These are phyloP conservation scores for Nitzschia sp. DNA, from an alignment of 108 stramenopile species.

Conservation along the genomic window DNA sequence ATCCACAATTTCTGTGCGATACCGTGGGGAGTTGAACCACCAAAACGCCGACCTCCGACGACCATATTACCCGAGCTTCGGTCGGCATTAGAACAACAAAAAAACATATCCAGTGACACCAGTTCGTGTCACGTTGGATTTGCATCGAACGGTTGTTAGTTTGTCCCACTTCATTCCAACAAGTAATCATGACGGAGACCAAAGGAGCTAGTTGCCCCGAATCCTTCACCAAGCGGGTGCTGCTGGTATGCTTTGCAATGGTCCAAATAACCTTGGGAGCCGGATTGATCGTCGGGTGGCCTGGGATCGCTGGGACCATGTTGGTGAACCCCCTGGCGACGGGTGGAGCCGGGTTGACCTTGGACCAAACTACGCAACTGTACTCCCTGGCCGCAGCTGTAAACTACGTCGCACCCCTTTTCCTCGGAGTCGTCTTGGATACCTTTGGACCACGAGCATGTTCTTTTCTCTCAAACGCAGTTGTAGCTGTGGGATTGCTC, in stretches of 20 bases:
- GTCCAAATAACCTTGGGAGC: slow-evolving; percentile 32
- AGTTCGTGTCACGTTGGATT: too few species aligned
- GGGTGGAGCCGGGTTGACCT: slow-evolving; percentile 38
- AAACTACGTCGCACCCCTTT: slow-evolving; percentile 30
- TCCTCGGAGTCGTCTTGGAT: slow-evolving; percentile 37
- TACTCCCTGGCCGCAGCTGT: slow-evolving; percentile 30
- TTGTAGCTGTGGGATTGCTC: slow-evolving; percentile 29
- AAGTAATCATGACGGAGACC: slow-evolving; percentile 10
- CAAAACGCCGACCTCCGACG: too few species aligned
- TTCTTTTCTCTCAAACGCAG: slow-evolving; percentile 30
- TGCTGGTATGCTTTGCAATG: slow-evolving; percentile 36
- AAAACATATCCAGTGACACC: too few species aligned
- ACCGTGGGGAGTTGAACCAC: too few species aligned
- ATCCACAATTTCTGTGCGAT: too few species aligned
- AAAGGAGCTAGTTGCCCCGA: slow-evolving; percentile 7
- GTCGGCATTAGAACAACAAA: too few species aligned
- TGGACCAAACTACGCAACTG: slow-evolving; percentile 30
- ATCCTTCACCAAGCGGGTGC: slow-evolving; percentile 8
- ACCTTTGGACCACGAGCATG: slow-evolving; percentile 34
- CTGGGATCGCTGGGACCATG: slow-evolving; percentile 40
- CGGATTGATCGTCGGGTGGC: slow-evolving; percentile 44
- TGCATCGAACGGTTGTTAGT: too few species aligned
- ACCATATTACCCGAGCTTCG: too few species aligned
- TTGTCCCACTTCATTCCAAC: too few species aligned
- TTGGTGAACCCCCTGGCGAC: slow-evolving; percentile 27